Evolutionary conservation across 106 monocot genomes (phyloP).

Genomic region (Phalaenopsis equestris): DNA sequence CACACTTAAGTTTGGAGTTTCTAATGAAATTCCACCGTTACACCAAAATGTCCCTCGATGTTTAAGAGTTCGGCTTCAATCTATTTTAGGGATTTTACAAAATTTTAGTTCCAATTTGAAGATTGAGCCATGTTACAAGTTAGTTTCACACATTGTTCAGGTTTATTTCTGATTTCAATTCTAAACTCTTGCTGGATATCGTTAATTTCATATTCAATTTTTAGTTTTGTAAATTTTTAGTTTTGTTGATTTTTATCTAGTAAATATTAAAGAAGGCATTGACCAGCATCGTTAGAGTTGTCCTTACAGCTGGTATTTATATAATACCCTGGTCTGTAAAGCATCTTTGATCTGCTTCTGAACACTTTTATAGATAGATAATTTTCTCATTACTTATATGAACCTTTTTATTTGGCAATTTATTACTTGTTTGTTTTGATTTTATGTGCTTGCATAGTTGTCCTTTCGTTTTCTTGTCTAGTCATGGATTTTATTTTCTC

Average conservation of each 20-base stretch:
- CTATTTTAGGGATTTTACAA: too few species aligned
- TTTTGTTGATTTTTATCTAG: background rate
- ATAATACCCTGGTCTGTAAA: background rate
- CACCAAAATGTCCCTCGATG: too few species aligned
- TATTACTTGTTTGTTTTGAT: background rate
- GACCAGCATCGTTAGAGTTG: background rate
- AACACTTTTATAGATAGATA: background rate
- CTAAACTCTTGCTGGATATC: background rate
- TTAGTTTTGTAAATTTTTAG: too few species aligned
- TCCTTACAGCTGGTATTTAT: background rate
- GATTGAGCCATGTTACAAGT: background rate
- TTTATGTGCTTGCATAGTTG: background rate
- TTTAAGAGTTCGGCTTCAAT: too few species aligned
- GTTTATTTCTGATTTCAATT: background rate
- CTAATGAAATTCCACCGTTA: too few species aligned
- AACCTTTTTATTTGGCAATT: background rate
- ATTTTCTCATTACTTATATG: background rate
- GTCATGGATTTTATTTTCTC: background rate
- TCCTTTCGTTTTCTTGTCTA: background rate
- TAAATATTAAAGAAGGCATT: conserved; percentile 1
- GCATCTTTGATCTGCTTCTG: conserved; percentile 2
- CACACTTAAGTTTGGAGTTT: too few species aligned
- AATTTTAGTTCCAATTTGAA: background rate
- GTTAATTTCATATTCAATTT: background rate
- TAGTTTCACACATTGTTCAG: background rate